These are phyloP conservation scores for Penicillium sumatraense DNA, from an alignment of 2,329 filamentous ascomycete species.

Conservation along the genomic window DNA sequence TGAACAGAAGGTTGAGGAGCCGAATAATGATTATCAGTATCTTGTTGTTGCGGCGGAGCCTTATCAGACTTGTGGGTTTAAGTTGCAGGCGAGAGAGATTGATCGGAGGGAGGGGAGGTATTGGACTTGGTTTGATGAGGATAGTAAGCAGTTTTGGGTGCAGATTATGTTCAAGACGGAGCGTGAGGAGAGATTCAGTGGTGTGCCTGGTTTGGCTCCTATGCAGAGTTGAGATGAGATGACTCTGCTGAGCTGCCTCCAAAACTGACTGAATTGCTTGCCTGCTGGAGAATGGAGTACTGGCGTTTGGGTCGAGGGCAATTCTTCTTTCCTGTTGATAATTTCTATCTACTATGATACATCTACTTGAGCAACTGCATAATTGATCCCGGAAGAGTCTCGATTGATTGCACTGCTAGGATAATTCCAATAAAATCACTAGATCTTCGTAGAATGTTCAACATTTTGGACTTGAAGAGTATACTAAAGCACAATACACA, in stretches of 20 bases:
- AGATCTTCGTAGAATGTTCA: no score
- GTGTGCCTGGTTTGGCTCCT: constrained; percentile 67
- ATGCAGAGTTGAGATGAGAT: constrained; percentile 37
- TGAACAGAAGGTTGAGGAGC: constrained; percentile 91
- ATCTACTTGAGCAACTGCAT: constrained; percentile 12
- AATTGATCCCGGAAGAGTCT: constrained; percentile 9
- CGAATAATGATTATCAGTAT: constrained; percentile 94
- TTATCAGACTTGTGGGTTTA: constrained; percentile 97
- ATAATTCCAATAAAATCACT: no score
- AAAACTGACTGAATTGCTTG: constrained; percentile 9
- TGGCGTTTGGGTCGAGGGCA: constrained; percentile 22
- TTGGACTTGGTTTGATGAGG: constrained; percentile 94
- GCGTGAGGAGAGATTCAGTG: constrained; percentile 83
- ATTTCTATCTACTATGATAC: constrained; percentile 10
- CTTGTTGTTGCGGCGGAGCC: constrained; percentile 93
- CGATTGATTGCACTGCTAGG: background rate
- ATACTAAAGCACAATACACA: no score
- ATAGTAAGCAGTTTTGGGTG: constrained; percentile 96
- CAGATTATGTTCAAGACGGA: constrained; percentile 99
- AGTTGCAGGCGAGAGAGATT: constrained; percentile 90
- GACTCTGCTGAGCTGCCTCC: constrained; percentile 3
- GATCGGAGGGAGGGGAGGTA: constrained; percentile 86
- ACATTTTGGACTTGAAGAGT: no score
- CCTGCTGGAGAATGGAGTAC: constrained; percentile 16
- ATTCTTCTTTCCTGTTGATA: constrained; percentile 17